These are phyloP conservation scores for Leccinum longicurvipes DNA, from an alignment of 768 basidiomycete genomes.

Conservation along the genomic window DNA sequence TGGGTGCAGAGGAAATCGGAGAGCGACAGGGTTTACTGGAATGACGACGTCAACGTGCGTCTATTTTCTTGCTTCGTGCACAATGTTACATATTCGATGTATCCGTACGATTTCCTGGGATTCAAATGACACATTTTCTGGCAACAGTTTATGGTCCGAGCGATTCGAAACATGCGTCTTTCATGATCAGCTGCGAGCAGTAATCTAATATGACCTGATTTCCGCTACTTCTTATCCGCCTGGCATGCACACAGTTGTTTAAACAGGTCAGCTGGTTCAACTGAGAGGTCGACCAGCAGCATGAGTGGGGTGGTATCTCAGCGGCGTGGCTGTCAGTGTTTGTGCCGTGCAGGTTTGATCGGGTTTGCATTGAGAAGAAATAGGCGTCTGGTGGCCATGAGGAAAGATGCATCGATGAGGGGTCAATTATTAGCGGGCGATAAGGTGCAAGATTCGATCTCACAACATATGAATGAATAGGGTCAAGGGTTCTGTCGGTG, in stretches of 20 bases:
- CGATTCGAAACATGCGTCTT: constrained; percentile 4
- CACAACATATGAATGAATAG: background rate
- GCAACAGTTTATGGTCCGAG: background rate
- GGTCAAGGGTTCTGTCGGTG: background rate
- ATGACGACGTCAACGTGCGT: background rate
- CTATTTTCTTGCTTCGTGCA: background rate
- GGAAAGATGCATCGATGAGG: background rate
- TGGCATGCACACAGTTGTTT: background rate
- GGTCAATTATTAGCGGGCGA: background rate
- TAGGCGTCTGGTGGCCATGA: background rate
- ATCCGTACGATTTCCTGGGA: background rate
- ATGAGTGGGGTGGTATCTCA: background rate
- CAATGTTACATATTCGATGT: background rate
- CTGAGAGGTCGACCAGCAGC: background rate
- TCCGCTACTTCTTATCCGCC: background rate
- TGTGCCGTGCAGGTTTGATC: background rate
- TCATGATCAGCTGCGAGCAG: constrained; percentile 5
- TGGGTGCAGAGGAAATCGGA: constrained; percentile 9
- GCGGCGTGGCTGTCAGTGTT: background rate
- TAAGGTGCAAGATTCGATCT: background rate
- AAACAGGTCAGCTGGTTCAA: background rate
- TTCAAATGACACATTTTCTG: background rate
- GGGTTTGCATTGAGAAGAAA: background rate
- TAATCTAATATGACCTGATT: constrained; percentile 1
- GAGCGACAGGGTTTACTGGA: constrained; percentile 16